phyloP scores from a whole-genome alignment of 1,139 yeast species.

The Nakaseomyces sp. region DNA sequence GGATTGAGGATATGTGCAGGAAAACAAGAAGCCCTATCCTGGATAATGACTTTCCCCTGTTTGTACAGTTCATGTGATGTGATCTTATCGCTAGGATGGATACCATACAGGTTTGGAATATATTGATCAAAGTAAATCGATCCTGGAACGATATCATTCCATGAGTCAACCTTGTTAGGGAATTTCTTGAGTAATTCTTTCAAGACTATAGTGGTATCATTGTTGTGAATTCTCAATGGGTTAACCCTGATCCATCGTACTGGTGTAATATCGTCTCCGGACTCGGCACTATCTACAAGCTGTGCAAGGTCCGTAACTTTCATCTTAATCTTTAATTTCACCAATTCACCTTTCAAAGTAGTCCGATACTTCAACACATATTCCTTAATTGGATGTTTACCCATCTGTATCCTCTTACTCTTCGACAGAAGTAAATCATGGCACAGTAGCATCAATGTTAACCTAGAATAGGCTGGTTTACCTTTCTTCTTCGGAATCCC shows the following conservation, averaged over 20 bases:
- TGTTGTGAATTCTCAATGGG: conserved; percentile 38
- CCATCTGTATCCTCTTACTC: conserved; percentile 78
- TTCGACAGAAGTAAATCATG: conserved; percentile 75
- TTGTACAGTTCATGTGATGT: conserved; percentile 59
- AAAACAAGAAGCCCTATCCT: conserved; percentile 93
- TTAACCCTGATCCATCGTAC: conserved; percentile 84
- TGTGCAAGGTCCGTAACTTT: conserved; percentile 38
- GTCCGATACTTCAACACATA: conserved; percentile 71
- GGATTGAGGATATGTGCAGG: conserved; percentile 81
- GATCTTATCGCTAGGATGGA: conserved; percentile 63
- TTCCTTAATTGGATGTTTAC: conserved; percentile 79
- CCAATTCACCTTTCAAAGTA: conserved; percentile 71
- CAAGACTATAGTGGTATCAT: conserved; percentile 35
- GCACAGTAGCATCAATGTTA: conserved; percentile 44
- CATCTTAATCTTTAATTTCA: conserved; percentile 53
- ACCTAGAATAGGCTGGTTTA: conserved; percentile 24
- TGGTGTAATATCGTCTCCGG: conserved; percentile 57
- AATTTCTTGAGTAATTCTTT: conserved; percentile 35
- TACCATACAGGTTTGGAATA: conserved; percentile 71
- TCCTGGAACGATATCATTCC: conserved; percentile 50
- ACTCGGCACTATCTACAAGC: conserved; percentile 29
- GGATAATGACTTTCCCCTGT: conserved; percentile 75
- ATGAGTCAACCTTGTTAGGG: conserved; percentile 31
- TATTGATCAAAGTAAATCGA: conserved; percentile 59
- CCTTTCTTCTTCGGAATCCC: conserved; percentile 38